Evolutionary conservation across 371 early-diverging fungal species (phyloP).

Genomic region (Nematocida homosporus): DNA sequence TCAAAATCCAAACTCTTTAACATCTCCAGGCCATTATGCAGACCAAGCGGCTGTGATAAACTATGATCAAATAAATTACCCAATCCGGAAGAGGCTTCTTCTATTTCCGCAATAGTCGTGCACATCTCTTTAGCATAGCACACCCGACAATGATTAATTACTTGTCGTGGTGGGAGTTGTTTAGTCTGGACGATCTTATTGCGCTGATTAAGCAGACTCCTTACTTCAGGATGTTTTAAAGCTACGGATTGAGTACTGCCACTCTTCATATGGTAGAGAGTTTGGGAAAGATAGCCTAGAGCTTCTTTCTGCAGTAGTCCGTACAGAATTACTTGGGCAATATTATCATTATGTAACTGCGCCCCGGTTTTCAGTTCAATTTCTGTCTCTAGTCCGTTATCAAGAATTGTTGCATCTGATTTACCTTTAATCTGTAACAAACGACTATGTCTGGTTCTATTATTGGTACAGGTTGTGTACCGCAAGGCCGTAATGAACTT

Average conservation of each 20-base stretch:
- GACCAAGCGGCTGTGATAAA: not conserved
- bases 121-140: constrained; percentile 21
- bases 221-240: constrained; percentile 34
- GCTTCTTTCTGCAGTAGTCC: constrained; percentile 38
- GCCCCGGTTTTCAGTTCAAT: constrained; percentile 53
- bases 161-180: constrained; percentile 19
- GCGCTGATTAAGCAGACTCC: constrained; percentile 1
- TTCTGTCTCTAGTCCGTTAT: constrained; percentile 24
- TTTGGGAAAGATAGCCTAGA: constrained; percentile 17
- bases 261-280: constrained; percentile 12
- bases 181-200: constrained; percentile 10
- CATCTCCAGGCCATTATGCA: not conserved
- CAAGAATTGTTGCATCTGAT: constrained; percentile 17
- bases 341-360: constrained; percentile 13
- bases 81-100: not conserved
- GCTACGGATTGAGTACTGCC: not conserved
- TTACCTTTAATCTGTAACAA: constrained; percentile 47
- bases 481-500: constrained; percentile 13
- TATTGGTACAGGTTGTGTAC: constrained; percentile 6
- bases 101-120: constrained; percentile 18
- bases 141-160: constrained; percentile 12
- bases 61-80: not conserved
- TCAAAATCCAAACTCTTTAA: constrained; percentile 14
- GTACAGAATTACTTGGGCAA: constrained; percentile 39
- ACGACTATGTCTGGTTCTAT: constrained; percentile 20